Base-by-base conservation (phyloP, 345 rosid species). In the Erucastrum elatum region DNA sequence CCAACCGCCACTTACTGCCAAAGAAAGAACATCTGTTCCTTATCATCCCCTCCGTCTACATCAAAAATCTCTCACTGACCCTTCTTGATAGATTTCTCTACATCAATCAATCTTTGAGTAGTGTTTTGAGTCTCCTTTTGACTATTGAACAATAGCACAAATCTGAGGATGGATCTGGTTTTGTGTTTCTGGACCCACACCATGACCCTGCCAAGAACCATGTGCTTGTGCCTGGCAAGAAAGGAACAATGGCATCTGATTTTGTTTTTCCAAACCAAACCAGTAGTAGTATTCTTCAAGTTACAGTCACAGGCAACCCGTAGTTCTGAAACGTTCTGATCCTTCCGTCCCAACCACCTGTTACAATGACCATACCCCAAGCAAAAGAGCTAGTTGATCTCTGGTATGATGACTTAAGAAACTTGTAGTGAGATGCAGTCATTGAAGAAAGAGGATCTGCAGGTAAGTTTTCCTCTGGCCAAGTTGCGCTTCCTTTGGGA, bases 341-440 rank as follows among this genome's bases (percentile, higher is more conserved):
- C 64, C 91, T 85, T 69, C 99, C 99, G 70, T 95, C 99, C 89
- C 87, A 88, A 13, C 99, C 96, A 0, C 96, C 98, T 2, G 97
- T 90, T 83, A 93, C 91, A 12, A 95, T 88, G 66, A 95, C 99
- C 66, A 95, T 86, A 75, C 94, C 98, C 98, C 99, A 95, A 1
- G 90, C 84, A 4, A 91, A 93, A 80, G 91, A 91, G 83, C 80
- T 81, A 29, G 86, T 62, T 12, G 91, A 77, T 82, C 85, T 91
- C 86, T 88, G 94, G 81, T 88, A 87, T 26, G 97, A 91, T 44
- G 87, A 78, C 81, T 83, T 88, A 46, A 95, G 86, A 80, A 95
- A 87, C 81, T 88, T 93, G 88, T 72, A 86, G 53, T 88, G 91
- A 60, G 91, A 86, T 77, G 84, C 87, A 65, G 84, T 87, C 84